Evolutionary conservation across 805 yeast species (phyloP).

Genomic region (Millerozyma miso): DNA sequence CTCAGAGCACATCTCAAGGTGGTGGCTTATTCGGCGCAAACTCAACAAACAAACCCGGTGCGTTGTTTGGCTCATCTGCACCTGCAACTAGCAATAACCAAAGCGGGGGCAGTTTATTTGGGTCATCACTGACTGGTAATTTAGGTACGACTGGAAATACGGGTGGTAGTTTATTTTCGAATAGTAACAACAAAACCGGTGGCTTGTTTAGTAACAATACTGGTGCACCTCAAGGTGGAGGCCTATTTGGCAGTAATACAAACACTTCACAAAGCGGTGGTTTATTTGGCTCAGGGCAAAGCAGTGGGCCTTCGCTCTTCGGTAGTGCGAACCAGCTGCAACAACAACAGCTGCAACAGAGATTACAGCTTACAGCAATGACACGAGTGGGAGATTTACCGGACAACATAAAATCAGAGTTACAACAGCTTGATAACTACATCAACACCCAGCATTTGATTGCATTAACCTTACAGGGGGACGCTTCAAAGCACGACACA

Average conservation of each 20-base stretch:
- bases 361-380: conserved; percentile 60
- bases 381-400: conserved; percentile 74
- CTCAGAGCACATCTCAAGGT: conserved; percentile 9
- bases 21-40: conserved; percentile 19
- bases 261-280: conserved; percentile 24
- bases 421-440: conserved; percentile 67
- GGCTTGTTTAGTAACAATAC: conserved; percentile 7
- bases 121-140: background rate
- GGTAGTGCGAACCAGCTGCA: conserved; percentile 8
- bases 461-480: conserved; percentile 62
- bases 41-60: conserved; percentile 13
- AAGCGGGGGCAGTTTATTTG: background rate
- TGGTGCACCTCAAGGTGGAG: conserved; percentile 6
- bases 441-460: conserved; percentile 71
- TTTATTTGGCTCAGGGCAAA: conserved; percentile 13
- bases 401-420: conserved; percentile 60
- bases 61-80: conserved; percentile 20
- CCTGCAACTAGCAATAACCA: background rate
- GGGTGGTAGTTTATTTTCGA: conserved; percentile 17
- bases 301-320: conserved; percentile 21
- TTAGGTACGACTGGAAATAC: conserved; percentile 15
- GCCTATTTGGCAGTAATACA: conserved; percentile 3
- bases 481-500: conserved; percentile 57
- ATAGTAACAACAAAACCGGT: background rate
- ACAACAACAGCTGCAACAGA: conserved; percentile 39